Base-by-base conservation (phyloP, 345 rosid genomes). In the Garcia nutans region DNA sequence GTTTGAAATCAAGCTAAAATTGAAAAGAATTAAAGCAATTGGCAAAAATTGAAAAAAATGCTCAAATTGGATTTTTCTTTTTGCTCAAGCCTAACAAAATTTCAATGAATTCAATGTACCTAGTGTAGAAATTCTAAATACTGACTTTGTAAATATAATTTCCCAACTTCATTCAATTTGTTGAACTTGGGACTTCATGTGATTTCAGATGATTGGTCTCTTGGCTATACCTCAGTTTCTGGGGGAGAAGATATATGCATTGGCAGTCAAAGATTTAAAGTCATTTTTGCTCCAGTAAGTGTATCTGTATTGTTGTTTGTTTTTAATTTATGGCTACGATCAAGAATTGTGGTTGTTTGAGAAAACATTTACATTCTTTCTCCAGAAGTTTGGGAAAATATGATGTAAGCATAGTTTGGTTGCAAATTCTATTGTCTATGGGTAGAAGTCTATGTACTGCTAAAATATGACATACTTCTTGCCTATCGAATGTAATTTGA, bases 211-310 rank as follows among this genome's bases (percentile, higher is more conserved):
- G 87, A 85, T 82, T 92, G 97, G 92, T 89, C 92, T 78, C 89
- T 89, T 72, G 83, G 86, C 67, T 85, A 73, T 74, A 91, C 84
- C 66, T 84, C 85, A 50, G 89, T 92, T 83, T 86, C 89, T 72
- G 93, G 97, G 70, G 95, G 80, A 65, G 98, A 94, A 85, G 87
- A 89, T 26, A 87, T 94, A 42, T 85, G 83, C 79, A 88, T 94
- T 83, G 91, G 91, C 68, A 95, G 93, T 82, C 91, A 92, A 76
- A 85, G 75, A 74, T 79, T 94, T 82, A 88, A 76, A 3, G 78
- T 85, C 49, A 81, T 92, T 77, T 92, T 83, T 84, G 83, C 98
- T 81, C 97, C 97, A 83, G 98, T 92, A 85, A 74, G 61, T 71
- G 54, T 8, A 64, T 23, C 68, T 41, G 59, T 49, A 59, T 31